Evolutionary conservation across 345 rosid species (phyloP).

Genomic region (Populus deltoides): DNA sequence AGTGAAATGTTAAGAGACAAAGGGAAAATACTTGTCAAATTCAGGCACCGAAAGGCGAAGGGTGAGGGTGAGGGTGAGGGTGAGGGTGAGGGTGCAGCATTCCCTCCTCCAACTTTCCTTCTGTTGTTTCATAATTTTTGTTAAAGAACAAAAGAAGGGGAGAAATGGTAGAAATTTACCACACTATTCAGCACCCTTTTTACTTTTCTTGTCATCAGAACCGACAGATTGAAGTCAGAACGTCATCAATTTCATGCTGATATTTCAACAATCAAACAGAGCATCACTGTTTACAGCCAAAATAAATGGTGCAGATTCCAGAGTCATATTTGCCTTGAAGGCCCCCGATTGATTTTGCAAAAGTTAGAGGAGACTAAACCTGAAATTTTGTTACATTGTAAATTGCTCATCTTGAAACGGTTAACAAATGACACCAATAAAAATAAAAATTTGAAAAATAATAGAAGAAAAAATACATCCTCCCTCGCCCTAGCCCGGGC

Average conservation of each 20-base stretch:
- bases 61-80: not conserved
- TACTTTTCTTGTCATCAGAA: not conserved
- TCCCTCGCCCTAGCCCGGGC: conserved; percentile 13
- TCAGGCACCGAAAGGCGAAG: conserved; percentile 27
- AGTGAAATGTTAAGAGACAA: not conserved
- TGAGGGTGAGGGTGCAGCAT: too few relatives aligned
- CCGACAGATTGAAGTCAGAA: conserved; percentile 3
- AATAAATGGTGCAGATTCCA: conserved; percentile 11
- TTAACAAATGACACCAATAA: conserved; percentile 25
- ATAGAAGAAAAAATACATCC: conserved; percentile 20
- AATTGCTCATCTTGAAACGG: conserved; percentile 16
- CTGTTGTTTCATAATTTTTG: not conserved
- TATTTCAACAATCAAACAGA: not conserved
- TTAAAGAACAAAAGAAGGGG: too few relatives aligned
- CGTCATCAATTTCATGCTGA: not conserved
- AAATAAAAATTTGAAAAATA: conserved; percentile 27
- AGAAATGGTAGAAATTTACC: too few relatives aligned
- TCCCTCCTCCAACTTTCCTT: not conserved
- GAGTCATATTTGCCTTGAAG: too few relatives aligned
- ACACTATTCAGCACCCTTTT: not conserved
- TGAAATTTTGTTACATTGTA: conserved; percentile 7
- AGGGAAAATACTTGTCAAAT: not conserved
- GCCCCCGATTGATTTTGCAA: too few relatives aligned
- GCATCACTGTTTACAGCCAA: not conserved
- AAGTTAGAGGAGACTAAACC: conserved; percentile 6